phyloP scores from a whole-genome alignment of 2,329 filamentous ascomycete genomes.

The Aspergillus chevalieri region DNA sequence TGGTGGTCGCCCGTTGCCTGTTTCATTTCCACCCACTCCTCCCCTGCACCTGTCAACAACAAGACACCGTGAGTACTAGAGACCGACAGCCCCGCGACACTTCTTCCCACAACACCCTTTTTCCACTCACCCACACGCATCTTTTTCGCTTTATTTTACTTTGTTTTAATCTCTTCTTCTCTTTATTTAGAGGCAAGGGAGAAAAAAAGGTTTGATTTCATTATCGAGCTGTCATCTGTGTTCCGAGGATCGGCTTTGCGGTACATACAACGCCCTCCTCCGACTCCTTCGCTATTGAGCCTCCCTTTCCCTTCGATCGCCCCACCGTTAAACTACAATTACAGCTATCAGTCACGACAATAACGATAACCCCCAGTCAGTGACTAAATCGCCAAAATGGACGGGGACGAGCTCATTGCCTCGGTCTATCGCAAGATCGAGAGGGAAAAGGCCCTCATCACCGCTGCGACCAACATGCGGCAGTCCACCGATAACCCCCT shows the following conservation, averaged over 20 bases:
- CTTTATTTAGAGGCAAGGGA: neutral
- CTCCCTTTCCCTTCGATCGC: conserved; percentile 6
- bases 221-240: conserved; percentile 5
- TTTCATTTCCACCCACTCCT: neutral
- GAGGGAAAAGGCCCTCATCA: conserved; percentile 91
- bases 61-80: conserved; percentile 3
- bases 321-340: neutral
- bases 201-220: neutral
- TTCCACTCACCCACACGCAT: neutral
- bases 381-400: conserved; percentile 41
- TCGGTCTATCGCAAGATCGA: conserved; percentile 96
- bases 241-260: too few relatives aligned
- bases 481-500: conserved; percentile 90
- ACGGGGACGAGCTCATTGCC: conserved; percentile 58
- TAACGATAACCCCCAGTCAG: conserved; percentile 16
- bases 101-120: conserved; percentile 6
- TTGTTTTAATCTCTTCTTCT: neutral
- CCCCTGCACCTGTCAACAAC: conserved; percentile 19
- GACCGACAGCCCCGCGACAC: conserved; percentile 15
- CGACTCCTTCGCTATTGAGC: neutral
- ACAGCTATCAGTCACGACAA: neutral
- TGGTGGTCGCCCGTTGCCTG: neutral
- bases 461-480: conserved; percentile 89
- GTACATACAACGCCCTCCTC: neutral
- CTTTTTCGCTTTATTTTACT: neutral